phyloP scores from a whole-genome alignment of 83 land plant genomes.

The Thuja plicata region DNA sequence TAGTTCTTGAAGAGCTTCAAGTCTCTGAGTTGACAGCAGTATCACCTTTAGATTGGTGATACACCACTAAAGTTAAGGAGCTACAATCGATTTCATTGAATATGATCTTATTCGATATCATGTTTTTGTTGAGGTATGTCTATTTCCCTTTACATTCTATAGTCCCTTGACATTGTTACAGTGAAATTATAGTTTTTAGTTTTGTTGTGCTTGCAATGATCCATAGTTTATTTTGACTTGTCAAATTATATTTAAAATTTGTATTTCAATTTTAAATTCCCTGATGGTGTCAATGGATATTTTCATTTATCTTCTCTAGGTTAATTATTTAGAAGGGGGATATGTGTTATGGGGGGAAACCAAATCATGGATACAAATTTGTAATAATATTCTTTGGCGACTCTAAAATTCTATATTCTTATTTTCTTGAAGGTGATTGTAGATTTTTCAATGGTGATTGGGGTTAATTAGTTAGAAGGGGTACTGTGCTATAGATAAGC shows the following conservation, averaged over 20 bases:
- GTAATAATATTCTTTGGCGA: neutral
- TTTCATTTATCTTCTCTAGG: neutral
- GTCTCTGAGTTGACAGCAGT: slow-evolving; percentile 64
- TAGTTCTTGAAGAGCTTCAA: slow-evolving; percentile 28
- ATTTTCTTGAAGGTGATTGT: neutral
- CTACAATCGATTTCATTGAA: slow-evolving; percentile 74
- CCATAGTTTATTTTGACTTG: neutral
- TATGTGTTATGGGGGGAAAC: neutral
- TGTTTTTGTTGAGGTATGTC: slow-evolving; percentile 80
- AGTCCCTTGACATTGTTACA: neutral
- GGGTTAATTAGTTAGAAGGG: neutral
- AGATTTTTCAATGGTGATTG: neutral
- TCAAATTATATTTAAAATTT: neutral
- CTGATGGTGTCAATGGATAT: neutral
- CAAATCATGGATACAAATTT: neutral
- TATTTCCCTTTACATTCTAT: neutral
- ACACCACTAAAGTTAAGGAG: slow-evolving; percentile 70
- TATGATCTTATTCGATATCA: slow-evolving; percentile 80
- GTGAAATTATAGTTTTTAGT: neutral
- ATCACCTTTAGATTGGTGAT: slow-evolving; percentile 89
- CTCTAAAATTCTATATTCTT: neutral
- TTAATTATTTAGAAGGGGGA: neutral
- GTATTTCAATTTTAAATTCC: neutral
- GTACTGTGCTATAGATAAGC: neutral
- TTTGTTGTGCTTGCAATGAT: neutral